phyloP scores from a whole-genome alignment of 805 yeast genomes.

The Cyberlindnera sargentensis region DNA sequence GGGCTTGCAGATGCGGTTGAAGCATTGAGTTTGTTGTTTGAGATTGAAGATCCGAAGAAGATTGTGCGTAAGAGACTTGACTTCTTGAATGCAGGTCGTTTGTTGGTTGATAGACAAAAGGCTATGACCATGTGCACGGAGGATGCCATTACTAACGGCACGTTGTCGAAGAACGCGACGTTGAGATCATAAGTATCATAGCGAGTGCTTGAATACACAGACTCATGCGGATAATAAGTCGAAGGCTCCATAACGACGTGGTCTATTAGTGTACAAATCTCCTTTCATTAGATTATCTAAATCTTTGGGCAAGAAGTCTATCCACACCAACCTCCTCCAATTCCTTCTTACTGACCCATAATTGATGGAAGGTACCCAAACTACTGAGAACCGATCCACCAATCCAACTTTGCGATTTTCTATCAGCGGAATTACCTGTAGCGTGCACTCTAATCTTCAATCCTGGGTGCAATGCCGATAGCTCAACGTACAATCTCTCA shows the following conservation, averaged over 20 bases:
- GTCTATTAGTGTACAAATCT: too few species aligned
- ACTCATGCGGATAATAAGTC: background rate
- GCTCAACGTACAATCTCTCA: slow-evolving; percentile 67
- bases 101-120: slow-evolving; percentile 28
- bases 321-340: slow-evolving; percentile 86
- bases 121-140: slow-evolving; percentile 27
- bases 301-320: slow-evolving; percentile 71
- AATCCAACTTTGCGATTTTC: slow-evolving; percentile 80
- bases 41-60: slow-evolving; percentile 29
- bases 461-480: slow-evolving; percentile 69
- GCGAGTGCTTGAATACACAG: background rate
- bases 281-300: slow-evolving; percentile 42
- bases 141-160: slow-evolving; percentile 7
- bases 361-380: slow-evolving; percentile 89
- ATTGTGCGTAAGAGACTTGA: slow-evolving; percentile 30
- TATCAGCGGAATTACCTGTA: slow-evolving; percentile 68
- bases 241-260: too few species aligned
- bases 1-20: slow-evolving; percentile 62
- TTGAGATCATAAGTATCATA: background rate
- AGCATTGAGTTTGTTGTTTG: slow-evolving; percentile 54
- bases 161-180: background rate
- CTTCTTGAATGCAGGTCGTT: slow-evolving; percentile 30
- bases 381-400: slow-evolving; percentile 88
- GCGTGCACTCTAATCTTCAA: slow-evolving; percentile 79
- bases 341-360: slow-evolving; percentile 87